phyloP scores from a whole-genome alignment of 2,329 filamentous ascomycete genomes.

The Botrytis elliptica region DNA sequence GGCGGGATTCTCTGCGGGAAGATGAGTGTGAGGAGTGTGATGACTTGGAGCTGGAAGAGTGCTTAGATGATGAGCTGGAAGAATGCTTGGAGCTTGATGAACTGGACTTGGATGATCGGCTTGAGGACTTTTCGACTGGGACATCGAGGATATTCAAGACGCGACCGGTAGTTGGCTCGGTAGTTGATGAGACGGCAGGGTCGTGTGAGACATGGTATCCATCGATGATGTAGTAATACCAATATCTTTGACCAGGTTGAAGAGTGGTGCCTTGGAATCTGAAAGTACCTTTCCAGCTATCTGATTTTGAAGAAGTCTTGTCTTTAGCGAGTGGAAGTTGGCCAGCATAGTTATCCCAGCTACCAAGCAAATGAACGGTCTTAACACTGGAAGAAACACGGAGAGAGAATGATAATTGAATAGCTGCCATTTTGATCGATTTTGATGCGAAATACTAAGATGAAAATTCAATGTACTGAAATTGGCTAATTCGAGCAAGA shows the following conservation, averaged over 20 bases:
- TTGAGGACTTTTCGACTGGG: slow-evolving; percentile 54
- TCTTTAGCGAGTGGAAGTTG: slow-evolving; percentile 95
- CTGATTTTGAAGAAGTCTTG: slow-evolving; percentile 75
- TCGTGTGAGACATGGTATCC: slow-evolving; percentile 98
- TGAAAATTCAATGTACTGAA: slow-evolving; percentile 34
- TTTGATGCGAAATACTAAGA: slow-evolving; percentile 40
- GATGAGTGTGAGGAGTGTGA: slow-evolving; percentile 47
- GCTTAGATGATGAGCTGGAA: slow-evolving; percentile 41
- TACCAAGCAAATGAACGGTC: slow-evolving; percentile 95
- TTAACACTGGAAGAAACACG: slow-evolving; percentile 95
- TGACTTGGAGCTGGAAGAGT: slow-evolving; percentile 26
- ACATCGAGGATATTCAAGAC: slow-evolving; percentile 98
- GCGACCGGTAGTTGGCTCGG: slow-evolving; percentile 94
- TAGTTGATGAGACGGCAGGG: slow-evolving; percentile 81
- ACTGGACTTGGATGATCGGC: slow-evolving; percentile 45
- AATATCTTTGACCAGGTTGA: slow-evolving; percentile 89
- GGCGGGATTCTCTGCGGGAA: slow-evolving; percentile 42
- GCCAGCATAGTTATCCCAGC: slow-evolving; percentile 95
- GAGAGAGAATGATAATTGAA: slow-evolving; percentile 94
- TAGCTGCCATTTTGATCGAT: slow-evolving; percentile 71
- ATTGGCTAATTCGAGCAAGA: slow-evolving; percentile 42
- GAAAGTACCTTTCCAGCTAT: slow-evolving; percentile 94
- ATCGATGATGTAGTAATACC: slow-evolving; percentile 99
- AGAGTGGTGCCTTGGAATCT: slow-evolving; percentile 87
- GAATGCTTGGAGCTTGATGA: slow-evolving; percentile 42